These are phyloP conservation scores for Sclerotinia nivalis DNA, from an alignment of 2,329 filamentous ascomycete genomes.

Conservation along the genomic window DNA sequence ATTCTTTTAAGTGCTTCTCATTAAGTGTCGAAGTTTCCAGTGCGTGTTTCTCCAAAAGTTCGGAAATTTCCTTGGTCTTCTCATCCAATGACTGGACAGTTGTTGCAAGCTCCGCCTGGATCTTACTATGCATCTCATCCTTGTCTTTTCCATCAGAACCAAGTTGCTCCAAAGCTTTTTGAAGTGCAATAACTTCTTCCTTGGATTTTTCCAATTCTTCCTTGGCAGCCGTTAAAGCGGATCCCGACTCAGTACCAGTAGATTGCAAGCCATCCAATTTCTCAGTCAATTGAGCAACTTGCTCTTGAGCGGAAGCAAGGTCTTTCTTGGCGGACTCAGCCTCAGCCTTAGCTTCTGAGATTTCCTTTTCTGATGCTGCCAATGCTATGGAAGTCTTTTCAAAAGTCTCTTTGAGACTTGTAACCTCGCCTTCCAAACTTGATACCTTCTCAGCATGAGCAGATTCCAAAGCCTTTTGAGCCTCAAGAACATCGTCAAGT, in stretches of 20 bases:
- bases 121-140: conserved; percentile 38
- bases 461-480: conserved; percentile 49
- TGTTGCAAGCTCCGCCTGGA: conserved; percentile 37
- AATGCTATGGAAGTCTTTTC: conserved; percentile 38
- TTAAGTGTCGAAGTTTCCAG: conserved; percentile 44
- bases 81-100: conserved; percentile 38
- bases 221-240: conserved; percentile 47
- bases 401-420: conserved; percentile 50
- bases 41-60: conserved; percentile 57
- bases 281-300: conserved; percentile 30
- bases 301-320: conserved; percentile 45
- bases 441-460: conserved; percentile 50
- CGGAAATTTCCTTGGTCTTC: conserved; percentile 43
- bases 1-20: conserved; percentile 55
- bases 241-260: conserved; percentile 45
- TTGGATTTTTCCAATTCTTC: conserved; percentile 42
- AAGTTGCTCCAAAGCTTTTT: conserved; percentile 51
- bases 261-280: conserved; percentile 46
- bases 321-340: conserved; percentile 47
- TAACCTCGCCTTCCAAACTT: conserved; percentile 48
- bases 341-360: conserved; percentile 52
- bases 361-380: conserved; percentile 42
- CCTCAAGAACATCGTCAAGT: conserved; percentile 54
- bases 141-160: conserved; percentile 45
- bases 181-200: conserved; percentile 50